Conservation (phyloP, 768 basidiomycete genomes). For the Kwoniella shandongensis region DNA sequence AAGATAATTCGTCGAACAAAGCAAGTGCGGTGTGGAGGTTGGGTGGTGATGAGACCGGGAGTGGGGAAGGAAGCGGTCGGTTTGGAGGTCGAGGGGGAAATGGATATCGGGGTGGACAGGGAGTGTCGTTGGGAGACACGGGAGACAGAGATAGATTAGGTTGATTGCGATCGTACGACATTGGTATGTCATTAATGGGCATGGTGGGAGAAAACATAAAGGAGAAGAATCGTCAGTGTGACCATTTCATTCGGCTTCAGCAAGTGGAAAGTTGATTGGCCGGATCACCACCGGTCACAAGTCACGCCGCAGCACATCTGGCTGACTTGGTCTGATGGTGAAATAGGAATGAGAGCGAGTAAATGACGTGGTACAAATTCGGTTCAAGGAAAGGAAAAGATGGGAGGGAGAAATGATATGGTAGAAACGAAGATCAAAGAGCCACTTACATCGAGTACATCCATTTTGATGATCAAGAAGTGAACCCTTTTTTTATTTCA, state of each 20-base stretch:
- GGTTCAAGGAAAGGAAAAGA: no score
- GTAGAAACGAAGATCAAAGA: not conserved
- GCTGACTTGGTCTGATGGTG: no score
- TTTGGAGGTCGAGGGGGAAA: not conserved
- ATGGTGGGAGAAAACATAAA: not conserved
- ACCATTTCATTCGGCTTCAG: no score
- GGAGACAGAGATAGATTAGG: not conserved
- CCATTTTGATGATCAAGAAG: conserved; percentile 9
- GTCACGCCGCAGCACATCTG: not conserved
- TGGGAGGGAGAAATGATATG: not conserved
- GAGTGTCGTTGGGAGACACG: not conserved
- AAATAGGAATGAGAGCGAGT: no score
- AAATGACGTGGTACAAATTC: no score
- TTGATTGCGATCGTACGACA: conserved; percentile 5
- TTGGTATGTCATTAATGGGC: not conserved
- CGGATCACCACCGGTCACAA: not conserved
- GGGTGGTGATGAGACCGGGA: not conserved
- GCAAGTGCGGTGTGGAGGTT: no score
- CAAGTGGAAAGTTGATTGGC: no score
- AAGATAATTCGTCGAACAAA: no score
- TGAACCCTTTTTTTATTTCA: no score
- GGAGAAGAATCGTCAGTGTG: conserved; percentile 1
- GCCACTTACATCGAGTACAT: conserved; percentile 18
- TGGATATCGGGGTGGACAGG: no score
- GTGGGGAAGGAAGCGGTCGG: conserved; percentile 4